Evolutionary conservation across 306 rosid genomes (phyloP), one percentile per base, ranked within the genome.

Genomic region (Echinosophora koreensis): DNA sequence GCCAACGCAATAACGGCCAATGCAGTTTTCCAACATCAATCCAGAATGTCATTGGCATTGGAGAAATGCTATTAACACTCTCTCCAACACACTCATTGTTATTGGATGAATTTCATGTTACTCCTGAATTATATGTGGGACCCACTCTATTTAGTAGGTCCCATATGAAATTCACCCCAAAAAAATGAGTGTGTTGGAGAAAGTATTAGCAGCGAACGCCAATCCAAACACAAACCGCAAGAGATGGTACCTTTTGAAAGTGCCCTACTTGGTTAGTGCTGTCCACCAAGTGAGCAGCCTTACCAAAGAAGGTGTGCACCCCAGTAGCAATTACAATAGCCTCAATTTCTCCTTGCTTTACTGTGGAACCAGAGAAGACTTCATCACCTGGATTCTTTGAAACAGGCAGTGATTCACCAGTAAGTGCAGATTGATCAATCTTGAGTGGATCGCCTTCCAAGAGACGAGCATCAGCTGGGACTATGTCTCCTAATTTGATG

Each of bases 321-420:
- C 97, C 94, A 15, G 97, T 92, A 58, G 97, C 97, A 28, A 89
- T 88, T n/a, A 92, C 97, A 66, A 92, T 57, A 22, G 97, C 97
- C 85, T 92, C 94, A 69, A 92, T 72, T 85, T 92, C 97, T 39
- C 93, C 97, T 76, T 92, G 97, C 81, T 92, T 92, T 32, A 92
- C 97, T 0, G 97, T 92, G 77, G 94, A 89, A 5, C 97, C 94
- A 1, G 97, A 92, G 80, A 82, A 92, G 67, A 88, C 91, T 83
- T 89, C 94, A 55, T 88, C 88, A 6, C 97, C 91, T 0, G 94
- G 69, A 52, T 15, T 5, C 68, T 52, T 88, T 1, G 92, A 63
- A 11, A 78, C 91, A 0, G 97, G 97, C 86, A 92, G 56, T 13
- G 97, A 89, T 74, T 92, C 97, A 8, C 97, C 97, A 0, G 97